Conservation (phyloP, 2,329 filamentous ascomycete species). For the Neoascochyta sp. region DNA sequence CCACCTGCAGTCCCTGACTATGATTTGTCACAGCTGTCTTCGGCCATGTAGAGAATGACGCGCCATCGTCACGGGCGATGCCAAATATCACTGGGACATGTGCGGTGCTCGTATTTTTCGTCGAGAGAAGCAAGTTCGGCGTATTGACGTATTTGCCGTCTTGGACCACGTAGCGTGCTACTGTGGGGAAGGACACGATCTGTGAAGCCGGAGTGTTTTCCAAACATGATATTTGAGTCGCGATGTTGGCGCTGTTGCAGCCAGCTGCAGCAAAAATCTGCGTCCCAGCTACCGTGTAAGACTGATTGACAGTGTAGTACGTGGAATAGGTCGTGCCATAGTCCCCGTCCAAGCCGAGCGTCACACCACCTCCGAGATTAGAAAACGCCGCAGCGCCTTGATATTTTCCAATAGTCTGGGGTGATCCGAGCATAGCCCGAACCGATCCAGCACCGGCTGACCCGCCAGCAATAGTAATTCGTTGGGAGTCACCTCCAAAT, state of each 20-base stretch:
- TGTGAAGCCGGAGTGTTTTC: conserved; percentile 45
- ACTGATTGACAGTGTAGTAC: conserved; percentile 56
- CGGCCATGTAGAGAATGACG: conserved; percentile 52
- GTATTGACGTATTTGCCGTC: conserved; percentile 56
- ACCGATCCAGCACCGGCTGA: conserved; percentile 23
- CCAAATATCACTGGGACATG: conserved; percentile 57
- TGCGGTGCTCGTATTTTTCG: conserved; percentile 44
- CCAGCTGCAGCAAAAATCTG: conserved; percentile 51
- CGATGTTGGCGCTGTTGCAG: conserved; percentile 48
- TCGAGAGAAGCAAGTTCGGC: conserved; percentile 46
- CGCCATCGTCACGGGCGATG: conserved; percentile 53
- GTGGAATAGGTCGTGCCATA: conserved; percentile 58
- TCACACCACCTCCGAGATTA: conserved; percentile 55
- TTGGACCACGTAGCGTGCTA: conserved; percentile 54
- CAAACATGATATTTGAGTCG: conserved; percentile 53
- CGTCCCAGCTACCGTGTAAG: conserved; percentile 49
- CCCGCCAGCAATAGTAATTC: conserved; percentile 20
- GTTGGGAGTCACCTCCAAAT: conserved; percentile 25
- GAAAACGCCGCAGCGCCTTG: conserved; percentile 50
- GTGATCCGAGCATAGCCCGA: conserved; percentile 54
- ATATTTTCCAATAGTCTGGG: conserved; percentile 47
- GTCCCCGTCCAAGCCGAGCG: conserved; percentile 53
- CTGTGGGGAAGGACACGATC: conserved; percentile 41
- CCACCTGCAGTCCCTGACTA: conserved; percentile 43
- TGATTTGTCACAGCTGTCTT: conserved; percentile 42